A percentile compares a stretch with the other conserved stretches of the same genome.
These are phyloP conservation scores for Aspergillus luchuensis DNA, from an alignment of 2,329 filamentous ascomycete genomes.

Conservation along the genomic window DNA sequence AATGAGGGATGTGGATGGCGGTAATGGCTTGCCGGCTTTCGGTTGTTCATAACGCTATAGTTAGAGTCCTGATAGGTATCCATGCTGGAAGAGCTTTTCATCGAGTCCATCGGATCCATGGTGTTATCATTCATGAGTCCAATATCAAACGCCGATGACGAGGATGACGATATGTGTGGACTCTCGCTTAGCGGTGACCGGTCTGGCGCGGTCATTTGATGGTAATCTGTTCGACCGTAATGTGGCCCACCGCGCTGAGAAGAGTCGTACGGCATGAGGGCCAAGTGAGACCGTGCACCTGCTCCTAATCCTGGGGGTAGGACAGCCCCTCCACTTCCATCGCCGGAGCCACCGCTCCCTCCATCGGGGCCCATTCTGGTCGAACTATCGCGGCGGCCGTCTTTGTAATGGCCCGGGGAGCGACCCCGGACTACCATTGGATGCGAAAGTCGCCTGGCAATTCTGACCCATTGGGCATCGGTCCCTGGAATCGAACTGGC, in stretches of 20 bases:
- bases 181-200: conserved; percentile 43
- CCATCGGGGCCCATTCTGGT: conserved; percentile 71
- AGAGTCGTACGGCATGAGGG: conserved; percentile 39
- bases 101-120: conserved; percentile 43
- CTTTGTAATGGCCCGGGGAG: conserved; percentile 78
- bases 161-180: conserved; percentile 43
- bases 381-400: conserved; percentile 67
- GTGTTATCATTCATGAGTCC: conserved; percentile 41
- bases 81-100: conserved; percentile 36
- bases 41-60: conserved; percentile 27
- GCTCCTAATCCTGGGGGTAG: conserved; percentile 36
- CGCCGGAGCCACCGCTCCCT: conserved; percentile 52
- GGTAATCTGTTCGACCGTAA: conserved; percentile 39
- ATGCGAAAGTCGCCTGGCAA: conserved; percentile 72
- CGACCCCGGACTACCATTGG: conserved; percentile 86
- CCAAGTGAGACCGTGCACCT: conserved; percentile 33
- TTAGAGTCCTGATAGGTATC: conserved; percentile 38
- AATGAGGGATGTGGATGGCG: conserved; percentile 31
- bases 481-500: conserved; percentile 43
- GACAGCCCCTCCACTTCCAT: conserved; percentile 31
- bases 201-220: conserved; percentile 38
- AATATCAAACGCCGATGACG: conserved; percentile 42
- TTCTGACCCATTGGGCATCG: conserved; percentile 64
- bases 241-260: conserved; percentile 34
- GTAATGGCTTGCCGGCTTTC: conserved; percentile 28